Base-by-base conservation (phyloP, 768 basidiomycete genomes). In the Mycena alexandri region DNA sequence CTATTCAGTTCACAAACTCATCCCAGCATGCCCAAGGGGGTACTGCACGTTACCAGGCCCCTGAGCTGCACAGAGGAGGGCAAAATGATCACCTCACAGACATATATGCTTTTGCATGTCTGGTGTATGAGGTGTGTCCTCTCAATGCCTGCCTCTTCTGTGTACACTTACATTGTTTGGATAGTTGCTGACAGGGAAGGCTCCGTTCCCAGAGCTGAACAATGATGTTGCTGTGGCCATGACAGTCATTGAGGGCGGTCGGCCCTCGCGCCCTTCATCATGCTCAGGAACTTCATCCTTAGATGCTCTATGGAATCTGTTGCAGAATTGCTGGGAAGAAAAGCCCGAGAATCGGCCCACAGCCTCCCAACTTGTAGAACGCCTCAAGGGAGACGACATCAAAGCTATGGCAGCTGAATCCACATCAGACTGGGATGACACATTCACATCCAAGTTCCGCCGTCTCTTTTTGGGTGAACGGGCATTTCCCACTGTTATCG, bases 91-190 rank as follows among this genome's bases (percentile, higher is more conserved):
- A 17, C 7, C 67, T 70, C 34, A 74, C 76, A n/a, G 83, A 84
- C 60, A 76, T 84, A 59, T 84, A 84, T 66, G 78, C 83, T 1
- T 75, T 80, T 51, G 81, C 75, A 34, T 81, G 81, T 56, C 80
- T 82, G 3, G 77, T 77, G 34, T 84, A 82, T 46, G 79, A 75
- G 74, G 81, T 79, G 41, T 44, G 43, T 17, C 22, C 43, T 16
- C 5, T 8, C 16, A 5, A 6, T 44, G 43, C n/a, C 8, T 44
- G 43, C 7, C 43, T 19, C 14, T 2, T 38, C 14, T 1, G 24
- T 24, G n/a, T n/a, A n/a, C n/a, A 5, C 34, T 57, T 9, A 58
- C 19, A 24, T 52, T 21, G 4, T 52, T 14, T 1, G 6, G 25
- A n/a, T n/a, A 59, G 56, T 22, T 65, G 33, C 21, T 57, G 55